These are phyloP conservation scores for Postia placenta DNA, from an alignment of 768 basidiomycete species.

Conservation along the genomic window DNA sequence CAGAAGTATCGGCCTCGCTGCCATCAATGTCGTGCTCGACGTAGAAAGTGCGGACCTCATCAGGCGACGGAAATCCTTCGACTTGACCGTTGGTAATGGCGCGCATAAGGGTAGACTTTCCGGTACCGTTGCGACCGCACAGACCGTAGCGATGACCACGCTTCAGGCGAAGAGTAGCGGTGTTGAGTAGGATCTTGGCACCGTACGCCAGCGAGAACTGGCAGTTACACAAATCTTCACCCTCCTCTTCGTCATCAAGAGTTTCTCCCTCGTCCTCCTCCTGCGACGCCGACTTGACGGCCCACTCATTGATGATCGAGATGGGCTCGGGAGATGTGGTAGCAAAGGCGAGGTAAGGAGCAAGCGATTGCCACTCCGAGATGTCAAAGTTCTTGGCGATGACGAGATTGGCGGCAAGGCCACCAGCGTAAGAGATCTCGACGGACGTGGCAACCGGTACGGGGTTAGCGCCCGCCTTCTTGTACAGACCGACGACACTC, in stretches of 20 bases:
- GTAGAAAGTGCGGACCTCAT: conserved; percentile 97
- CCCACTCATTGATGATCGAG: conserved; percentile 75
- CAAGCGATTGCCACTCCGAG: conserved; percentile 78
- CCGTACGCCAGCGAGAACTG: conserved; percentile 98
- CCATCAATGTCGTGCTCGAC: conserved; percentile 99
- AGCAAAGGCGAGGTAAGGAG: conserved; percentile 69
- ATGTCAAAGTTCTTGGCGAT: conserved; percentile 91
- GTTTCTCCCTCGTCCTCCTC: conserved; percentile 62
- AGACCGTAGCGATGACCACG: conserved; percentile 98
- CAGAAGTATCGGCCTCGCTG: conserved; percentile 85
- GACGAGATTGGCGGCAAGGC: conserved; percentile 81
- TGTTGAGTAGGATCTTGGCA: conserved; percentile 98
- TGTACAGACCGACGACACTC: conserved; percentile 72
- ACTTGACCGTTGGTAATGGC: conserved; percentile 83
- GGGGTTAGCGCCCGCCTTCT: conserved; percentile 64
- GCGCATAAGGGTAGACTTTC: conserved; percentile 93
- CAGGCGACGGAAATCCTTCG: conserved; percentile 96
- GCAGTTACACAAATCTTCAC: conserved; percentile 98
- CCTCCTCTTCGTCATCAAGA: conserved; percentile 90
- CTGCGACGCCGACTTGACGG: conserved; percentile 82
- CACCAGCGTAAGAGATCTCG: conserved; percentile 62
- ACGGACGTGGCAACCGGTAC: conserved; percentile 53
- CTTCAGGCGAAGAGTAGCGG: conserved; percentile 93
- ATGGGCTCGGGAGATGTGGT: conserved; percentile 58
- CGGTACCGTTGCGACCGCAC: conserved; percentile 97